Evolutionary conservation across 2,329 filamentous ascomycete genomes (phyloP), one percentile per base, ranked within the genome.

Genomic region (Apiospora hydei): DNA sequence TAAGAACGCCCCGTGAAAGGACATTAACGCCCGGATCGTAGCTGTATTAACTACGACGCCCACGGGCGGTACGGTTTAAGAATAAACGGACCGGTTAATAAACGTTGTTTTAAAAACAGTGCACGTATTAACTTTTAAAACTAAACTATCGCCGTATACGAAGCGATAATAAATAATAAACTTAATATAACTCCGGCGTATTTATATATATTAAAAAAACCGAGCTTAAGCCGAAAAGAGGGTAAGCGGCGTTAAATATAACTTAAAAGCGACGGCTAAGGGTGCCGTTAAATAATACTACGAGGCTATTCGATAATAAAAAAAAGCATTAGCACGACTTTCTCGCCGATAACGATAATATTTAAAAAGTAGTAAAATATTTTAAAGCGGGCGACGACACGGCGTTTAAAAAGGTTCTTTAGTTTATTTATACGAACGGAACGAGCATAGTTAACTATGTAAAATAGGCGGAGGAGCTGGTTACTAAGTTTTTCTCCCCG

Each of bases 101-200:
- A n/a, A 4, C 3, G 67, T 47, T 18, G 67, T 69, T 14, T 18
- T 69, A n/a, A 61, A 71, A 14, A 73, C 71, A 21, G 71, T 74
- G 41, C 64, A 75, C 18, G 69, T 69, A 38, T 70, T 77, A 4
- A 76, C 73, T 14, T 77, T 74, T 18, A 78, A 71, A 70, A 74
- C 77, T 26, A 78, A 75, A 67, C 77, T 75, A 64, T 77, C 75
- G 24, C 72, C 69, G n/a, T 78, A 80, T 69, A 73, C 75, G 57
- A 81, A 81, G 71, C 72, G 78, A 64, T 82, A 74, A 77, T 81
- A 75, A 77, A 78, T 74, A 7, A 72, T 69, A 4, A 76, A 80
- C 69, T 74, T 80, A 0, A 80, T 76, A n/a, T 73, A 79, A 67
- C 75, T 81, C 10, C 77, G 75, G 16, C 71, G 69, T 34, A 75